phyloP scores from a whole-genome alignment of 495 filamentous ascomycete species.

The Clavariopsis aquatica region DNA sequence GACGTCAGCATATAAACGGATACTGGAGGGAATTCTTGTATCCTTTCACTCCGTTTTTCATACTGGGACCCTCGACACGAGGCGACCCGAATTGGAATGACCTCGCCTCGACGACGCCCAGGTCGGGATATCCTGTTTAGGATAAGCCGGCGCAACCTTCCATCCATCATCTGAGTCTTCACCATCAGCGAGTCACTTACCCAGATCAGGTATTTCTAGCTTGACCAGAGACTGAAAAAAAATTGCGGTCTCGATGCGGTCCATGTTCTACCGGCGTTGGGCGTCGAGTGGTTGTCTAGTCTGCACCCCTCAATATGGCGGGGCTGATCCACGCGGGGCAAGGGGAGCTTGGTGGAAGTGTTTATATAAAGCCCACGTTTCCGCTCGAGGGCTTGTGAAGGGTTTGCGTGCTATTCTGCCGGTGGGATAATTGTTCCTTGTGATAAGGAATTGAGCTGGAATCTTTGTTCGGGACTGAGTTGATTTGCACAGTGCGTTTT shows the following conservation, averaged over 20 bases:
- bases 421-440: neutral
- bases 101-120: neutral
- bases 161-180: neutral
- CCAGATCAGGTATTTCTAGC: neutral
- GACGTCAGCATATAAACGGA: neutral
- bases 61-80: neutral
- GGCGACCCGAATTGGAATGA: neutral
- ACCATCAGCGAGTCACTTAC: neutral
- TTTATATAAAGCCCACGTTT: constrained; percentile 2
- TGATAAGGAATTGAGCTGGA: neutral
- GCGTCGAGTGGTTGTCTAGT: neutral
- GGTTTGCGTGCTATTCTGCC: neutral
- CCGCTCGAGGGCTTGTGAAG: neutral
- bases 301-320: constrained; percentile 9
- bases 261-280: neutral
- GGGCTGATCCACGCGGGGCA: neutral
- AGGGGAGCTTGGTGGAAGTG: neutral
- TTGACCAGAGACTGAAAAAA: neutral
- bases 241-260: neutral
- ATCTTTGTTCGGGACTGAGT: neutral
- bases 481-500: neutral
- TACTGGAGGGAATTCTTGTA: neutral
- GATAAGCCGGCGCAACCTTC: constrained; percentile 3
- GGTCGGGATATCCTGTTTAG: neutral
- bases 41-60: neutral